A percentile compares a stretch with the other conserved stretches of the same genome.
These are phyloP conservation scores for Collybia sp. DNA, from an alignment of 768 basidiomycete genomes.

Conservation along the genomic window DNA sequence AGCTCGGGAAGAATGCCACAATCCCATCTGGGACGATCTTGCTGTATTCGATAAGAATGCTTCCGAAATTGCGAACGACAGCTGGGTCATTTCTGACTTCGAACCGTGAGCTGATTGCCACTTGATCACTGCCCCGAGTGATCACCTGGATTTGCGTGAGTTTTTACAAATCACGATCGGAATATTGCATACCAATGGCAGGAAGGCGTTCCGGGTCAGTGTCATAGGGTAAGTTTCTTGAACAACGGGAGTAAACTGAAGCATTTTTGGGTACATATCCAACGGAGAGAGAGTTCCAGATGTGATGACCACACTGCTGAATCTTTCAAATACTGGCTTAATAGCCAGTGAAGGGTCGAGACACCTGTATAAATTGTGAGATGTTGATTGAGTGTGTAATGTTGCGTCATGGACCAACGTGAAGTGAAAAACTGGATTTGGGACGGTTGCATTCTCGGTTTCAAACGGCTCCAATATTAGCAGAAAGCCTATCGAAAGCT, in stretches of 20 bases:
- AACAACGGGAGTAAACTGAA: conserved; percentile 95
- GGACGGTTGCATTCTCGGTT: conserved; percentile 96
- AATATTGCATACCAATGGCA: conserved; percentile 69
- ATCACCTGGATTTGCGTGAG: conserved; percentile 64
- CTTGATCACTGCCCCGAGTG: conserved; percentile 96
- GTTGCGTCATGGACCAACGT: conserved; percentile 48
- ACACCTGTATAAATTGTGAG: conserved; percentile 52
- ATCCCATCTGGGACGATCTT: conserved; percentile 98
- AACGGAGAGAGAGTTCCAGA: conserved; percentile 97
- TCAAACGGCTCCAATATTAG: conserved; percentile 98
- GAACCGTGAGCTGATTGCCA: conserved; percentile 96
- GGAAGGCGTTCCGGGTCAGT: conserved; percentile 89
- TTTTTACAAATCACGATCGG: not conserved
- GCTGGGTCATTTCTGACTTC: conserved; percentile 99
- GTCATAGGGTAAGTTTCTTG: conserved; percentile 99
- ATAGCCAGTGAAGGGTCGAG: conserved; percentile 97
- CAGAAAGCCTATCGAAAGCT: conserved; percentile 65
- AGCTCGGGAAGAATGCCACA: conserved; percentile 98
- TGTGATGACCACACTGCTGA: conserved; percentile 97
- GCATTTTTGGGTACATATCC: conserved; percentile 99
- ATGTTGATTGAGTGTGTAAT: conserved; percentile 1
- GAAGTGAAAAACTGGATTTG: conserved; percentile 97
- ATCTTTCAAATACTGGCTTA: conserved; percentile 96
- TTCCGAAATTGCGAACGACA: conserved; percentile 97
- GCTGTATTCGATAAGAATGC: conserved; percentile 96